Evolutionary conservation across 306 rosid genomes (phyloP).

Genomic region (Luffa acutangula): DNA sequence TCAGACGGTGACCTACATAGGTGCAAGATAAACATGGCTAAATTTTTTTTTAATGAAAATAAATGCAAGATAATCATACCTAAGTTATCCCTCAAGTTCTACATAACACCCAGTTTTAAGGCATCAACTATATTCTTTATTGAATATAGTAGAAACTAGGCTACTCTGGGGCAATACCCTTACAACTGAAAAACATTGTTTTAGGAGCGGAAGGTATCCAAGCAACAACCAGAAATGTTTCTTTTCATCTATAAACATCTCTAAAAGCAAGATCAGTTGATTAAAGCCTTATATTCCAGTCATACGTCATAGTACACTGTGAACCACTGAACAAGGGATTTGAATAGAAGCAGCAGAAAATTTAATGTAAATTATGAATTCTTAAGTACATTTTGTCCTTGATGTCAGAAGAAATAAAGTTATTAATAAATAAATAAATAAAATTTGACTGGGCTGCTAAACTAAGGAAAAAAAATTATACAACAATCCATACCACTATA

Average conservation of each 20-base stretch:
- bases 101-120: background rate
- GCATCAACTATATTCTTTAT: background rate
- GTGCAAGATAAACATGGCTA: constrained; percentile 7
- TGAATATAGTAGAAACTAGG: background rate
- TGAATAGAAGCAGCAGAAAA: background rate
- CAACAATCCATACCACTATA: background rate
- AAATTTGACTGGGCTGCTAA: background rate
- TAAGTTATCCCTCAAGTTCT: background rate
- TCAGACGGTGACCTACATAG: constrained; percentile 34
- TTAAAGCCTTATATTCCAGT: background rate
- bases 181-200: background rate
- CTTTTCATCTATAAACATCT: background rate
- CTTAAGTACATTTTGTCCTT: background rate
- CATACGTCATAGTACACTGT: background rate
- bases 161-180: background rate
- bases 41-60: background rate
- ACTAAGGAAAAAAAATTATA: background rate
- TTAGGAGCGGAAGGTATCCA: background rate
- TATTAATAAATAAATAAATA: background rate
- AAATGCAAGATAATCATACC: background rate
- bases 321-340: background rate
- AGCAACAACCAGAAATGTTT: background rate
- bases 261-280: background rate
- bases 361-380: background rate
- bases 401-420: background rate